A percentile compares a stretch with the other conserved stretches of the same genome.
phyloP scores from a whole-genome alignment of 192 early-diverging fungal genomes.

The Neocallimastix lanati region DNA sequence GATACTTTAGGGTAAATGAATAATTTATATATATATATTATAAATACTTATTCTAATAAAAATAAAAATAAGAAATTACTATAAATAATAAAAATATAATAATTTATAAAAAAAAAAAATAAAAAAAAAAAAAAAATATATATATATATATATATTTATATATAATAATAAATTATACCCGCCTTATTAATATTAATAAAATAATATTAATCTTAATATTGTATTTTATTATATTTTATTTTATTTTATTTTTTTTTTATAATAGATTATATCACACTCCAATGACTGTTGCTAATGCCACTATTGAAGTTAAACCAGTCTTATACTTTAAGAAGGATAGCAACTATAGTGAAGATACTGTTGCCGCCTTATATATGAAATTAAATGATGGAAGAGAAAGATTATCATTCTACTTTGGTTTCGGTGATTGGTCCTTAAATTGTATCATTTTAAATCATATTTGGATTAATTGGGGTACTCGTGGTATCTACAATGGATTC shows the following conservation, averaged over 20 bases:
- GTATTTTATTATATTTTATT: too few species aligned
- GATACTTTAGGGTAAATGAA: neutral
- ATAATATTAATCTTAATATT: too few species aligned
- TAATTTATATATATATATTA: too few species aligned
- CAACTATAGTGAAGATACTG: conserved; percentile 1
- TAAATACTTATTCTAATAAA: too few species aligned
- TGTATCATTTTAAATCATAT: conserved; percentile 13
- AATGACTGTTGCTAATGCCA: neutral
- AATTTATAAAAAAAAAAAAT: too few species aligned
- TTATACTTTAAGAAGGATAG: neutral
- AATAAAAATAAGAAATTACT: too few species aligned
- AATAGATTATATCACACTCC: neutral
- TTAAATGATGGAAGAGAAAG: conserved; percentile 12
- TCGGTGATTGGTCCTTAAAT: conserved; percentile 17
- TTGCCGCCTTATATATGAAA: conserved; percentile 9
- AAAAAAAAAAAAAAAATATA: too few species aligned
- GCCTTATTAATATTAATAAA: too few species aligned
- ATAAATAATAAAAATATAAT: too few species aligned
- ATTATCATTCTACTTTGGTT: conserved; percentile 23
- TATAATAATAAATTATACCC: too few species aligned
- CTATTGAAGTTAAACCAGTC: neutral
- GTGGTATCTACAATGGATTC: conserved; percentile 19
- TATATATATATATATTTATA: too few species aligned
- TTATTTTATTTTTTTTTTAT: too few species aligned
- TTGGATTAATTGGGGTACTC: conserved; percentile 23